These are phyloP conservation scores for Linnemannia exigua DNA, from an alignment of 192 early-diverging fungal genomes.

Conservation along the genomic window DNA sequence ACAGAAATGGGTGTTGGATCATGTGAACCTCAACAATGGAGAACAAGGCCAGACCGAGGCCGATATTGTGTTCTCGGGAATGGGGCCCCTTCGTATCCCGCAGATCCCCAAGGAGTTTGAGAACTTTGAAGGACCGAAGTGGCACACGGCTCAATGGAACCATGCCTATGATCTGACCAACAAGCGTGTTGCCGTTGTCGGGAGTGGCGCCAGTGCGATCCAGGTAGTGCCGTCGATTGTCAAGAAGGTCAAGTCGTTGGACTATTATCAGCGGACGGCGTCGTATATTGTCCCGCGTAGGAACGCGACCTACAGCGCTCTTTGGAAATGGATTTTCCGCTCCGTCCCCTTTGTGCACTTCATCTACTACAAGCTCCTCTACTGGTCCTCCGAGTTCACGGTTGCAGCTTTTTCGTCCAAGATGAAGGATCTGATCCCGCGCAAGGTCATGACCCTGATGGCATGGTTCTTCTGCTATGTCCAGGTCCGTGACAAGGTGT, in stretches of 20 bases:
- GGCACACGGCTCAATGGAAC: conserved; percentile 56
- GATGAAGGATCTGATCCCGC: conserved; percentile 7
- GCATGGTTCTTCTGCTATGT: conserved; percentile 26
- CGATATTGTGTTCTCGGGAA: conserved; percentile 55
- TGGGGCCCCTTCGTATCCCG: conserved; percentile 63
- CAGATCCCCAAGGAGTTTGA: conserved; percentile 60
- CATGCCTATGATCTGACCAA: conserved; percentile 35
- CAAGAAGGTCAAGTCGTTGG: conserved; percentile 35
- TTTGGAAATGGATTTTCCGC: conserved; percentile 52
- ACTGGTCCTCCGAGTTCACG: conserved; percentile 15
- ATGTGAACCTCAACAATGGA: conserved; percentile 26
- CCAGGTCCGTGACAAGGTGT: conserved; percentile 31
- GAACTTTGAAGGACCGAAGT: conserved; percentile 40
- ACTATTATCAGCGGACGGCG: conserved; percentile 54
- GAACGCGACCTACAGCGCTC: conserved; percentile 31
- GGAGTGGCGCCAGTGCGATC: conserved; percentile 40
- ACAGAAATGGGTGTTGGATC: conserved; percentile 51
- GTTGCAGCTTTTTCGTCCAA: conserved; percentile 19
- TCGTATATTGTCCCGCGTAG: conserved; percentile 40
- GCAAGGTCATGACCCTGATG: neutral
- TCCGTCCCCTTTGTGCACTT: conserved; percentile 50
- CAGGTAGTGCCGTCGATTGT: conserved; percentile 54
- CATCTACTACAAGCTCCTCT: conserved; percentile 25
- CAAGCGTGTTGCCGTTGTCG: conserved; percentile 38
- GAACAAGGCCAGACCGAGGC: conserved; percentile 8